These are phyloP conservation scores for Boletus pseudo-olivaceus DNA, from an alignment of 768 basidiomycete genomes.

Conservation along the genomic window DNA sequence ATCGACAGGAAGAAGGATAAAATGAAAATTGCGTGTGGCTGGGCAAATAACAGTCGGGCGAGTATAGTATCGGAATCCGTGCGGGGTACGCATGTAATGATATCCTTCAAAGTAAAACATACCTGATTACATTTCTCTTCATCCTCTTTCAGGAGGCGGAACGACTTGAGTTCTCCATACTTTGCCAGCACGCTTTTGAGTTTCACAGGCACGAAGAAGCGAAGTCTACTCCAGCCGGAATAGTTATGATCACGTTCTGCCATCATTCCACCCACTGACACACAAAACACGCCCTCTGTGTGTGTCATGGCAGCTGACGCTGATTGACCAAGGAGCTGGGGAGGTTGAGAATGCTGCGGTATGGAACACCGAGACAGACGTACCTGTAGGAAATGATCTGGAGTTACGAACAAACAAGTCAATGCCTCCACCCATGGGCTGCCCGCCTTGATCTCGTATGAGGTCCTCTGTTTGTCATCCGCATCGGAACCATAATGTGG, in stretches of 20 bases:
- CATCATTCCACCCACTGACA: slow-evolving; percentile 38
- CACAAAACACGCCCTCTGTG: slow-evolving; percentile 49
- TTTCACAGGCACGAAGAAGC: slow-evolving; percentile 27
- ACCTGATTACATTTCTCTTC: slow-evolving; percentile 27
- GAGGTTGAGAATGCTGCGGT: slow-evolving; percentile 5
- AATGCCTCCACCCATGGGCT: slow-evolving; percentile 26
- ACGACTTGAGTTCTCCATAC: slow-evolving; percentile 31
- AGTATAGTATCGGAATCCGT: not conserved
- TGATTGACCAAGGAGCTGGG: slow-evolving; percentile 49
- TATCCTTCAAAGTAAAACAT: slow-evolving; percentile 11
- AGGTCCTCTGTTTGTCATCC: slow-evolving; percentile 6
- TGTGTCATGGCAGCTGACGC: slow-evolving; percentile 46
- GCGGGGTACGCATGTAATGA: not conserved
- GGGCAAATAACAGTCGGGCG: slow-evolving; percentile 4
- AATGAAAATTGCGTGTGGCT: not conserved
- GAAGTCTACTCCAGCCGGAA: slow-evolving; percentile 23
- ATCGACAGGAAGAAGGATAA: not conserved
- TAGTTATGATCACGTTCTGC: slow-evolving; percentile 19
- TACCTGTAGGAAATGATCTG: slow-evolving; percentile 46
- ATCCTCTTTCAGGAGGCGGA: slow-evolving; percentile 25
- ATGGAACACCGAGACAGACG: slow-evolving; percentile 8
- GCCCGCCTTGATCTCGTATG: slow-evolving; percentile 1
- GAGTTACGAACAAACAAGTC: slow-evolving; percentile 43
- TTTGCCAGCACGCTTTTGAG: slow-evolving; percentile 29
- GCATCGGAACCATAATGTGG: not conserved